Evolutionary conservation across 495 filamentous ascomycete species (phyloP).

Genomic region (Tuber magnatum): DNA sequence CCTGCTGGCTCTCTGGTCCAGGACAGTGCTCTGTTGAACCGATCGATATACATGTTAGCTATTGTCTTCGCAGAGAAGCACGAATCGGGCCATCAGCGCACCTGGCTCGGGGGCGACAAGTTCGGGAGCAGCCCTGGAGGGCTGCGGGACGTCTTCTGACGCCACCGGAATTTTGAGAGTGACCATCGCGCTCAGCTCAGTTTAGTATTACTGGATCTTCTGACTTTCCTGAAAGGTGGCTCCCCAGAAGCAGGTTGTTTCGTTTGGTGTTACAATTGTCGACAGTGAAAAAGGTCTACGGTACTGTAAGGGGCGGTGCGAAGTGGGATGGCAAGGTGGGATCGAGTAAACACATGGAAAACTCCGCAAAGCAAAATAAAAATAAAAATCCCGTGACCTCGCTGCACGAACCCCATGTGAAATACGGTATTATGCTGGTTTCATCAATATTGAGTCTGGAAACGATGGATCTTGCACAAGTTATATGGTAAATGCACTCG

Average conservation of each 20-base stretch:
- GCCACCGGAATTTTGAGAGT: conserved; percentile 12
- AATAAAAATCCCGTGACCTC: conserved; percentile 2
- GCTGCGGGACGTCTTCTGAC: conserved; percentile 49
- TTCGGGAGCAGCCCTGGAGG: conserved; percentile 62
- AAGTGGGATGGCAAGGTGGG: conserved; percentile 21
- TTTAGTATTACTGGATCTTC: neutral
- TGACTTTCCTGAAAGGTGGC: conserved; percentile 3
- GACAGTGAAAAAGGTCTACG: neutral
- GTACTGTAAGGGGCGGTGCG: neutral
- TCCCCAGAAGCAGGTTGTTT: neutral
- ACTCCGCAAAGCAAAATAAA: conserved; percentile 5
- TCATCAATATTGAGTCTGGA: neutral
- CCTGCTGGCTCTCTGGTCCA: conserved; percentile 78
- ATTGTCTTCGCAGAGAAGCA: neutral
- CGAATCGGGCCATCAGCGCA: conserved; percentile 35
- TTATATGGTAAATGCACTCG: neutral
- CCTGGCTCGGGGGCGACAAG: conserved; percentile 89
- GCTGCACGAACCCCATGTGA: neutral
- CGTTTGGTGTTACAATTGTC: conserved; percentile 2
- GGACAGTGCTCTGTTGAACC: conserved; percentile 71
- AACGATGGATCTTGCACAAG: neutral
- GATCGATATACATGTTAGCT: conserved; percentile 4
- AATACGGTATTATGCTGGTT: neutral
- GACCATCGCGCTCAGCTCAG: conserved; percentile 14
- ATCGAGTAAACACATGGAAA: conserved; percentile 33